Conservation (phyloP, 2,329 filamentous ascomycete genomes). For the Alternaria arborescens region DNA sequence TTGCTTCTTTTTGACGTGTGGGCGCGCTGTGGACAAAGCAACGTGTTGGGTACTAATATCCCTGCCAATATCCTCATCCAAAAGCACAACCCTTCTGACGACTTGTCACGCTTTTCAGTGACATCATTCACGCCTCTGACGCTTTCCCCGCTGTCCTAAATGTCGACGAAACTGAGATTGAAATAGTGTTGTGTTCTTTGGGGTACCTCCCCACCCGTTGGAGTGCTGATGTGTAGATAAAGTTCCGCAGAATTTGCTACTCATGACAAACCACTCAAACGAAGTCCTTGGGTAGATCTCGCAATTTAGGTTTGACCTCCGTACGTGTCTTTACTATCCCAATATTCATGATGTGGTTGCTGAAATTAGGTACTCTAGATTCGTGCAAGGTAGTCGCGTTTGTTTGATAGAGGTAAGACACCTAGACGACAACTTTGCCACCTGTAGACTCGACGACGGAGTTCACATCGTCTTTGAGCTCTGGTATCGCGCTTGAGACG, state of each 20-base stretch:
- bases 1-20: neutral
- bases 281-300: neutral
- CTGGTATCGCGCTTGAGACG: conserved; percentile 66
- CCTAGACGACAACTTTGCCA: conserved; percentile 38
- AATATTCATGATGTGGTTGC: neutral
- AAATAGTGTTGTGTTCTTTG: neutral
- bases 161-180: neutral
- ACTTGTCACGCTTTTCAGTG: neutral
- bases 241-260: neutral
- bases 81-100: neutral
- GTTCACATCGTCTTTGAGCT: conserved; percentile 63
- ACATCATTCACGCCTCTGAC: neutral
- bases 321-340: neutral
- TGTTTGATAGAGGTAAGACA: neutral
- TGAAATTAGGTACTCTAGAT: neutral
- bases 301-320: neutral
- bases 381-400: neutral
- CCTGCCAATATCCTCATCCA: conserved; percentile 2
- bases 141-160: neutral
- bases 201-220: neutral
- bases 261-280: neutral
- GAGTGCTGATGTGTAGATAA: neutral
- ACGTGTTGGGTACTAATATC: conserved; percentile 9
- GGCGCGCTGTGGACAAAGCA: conserved; percentile 3
- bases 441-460: conserved; percentile 59